A percentile compares a stretch with the other conserved stretches of the same genome.
Evolutionary conservation across 805 yeast species (phyloP).

Genomic region (Babjeviella inositovora): DNA sequence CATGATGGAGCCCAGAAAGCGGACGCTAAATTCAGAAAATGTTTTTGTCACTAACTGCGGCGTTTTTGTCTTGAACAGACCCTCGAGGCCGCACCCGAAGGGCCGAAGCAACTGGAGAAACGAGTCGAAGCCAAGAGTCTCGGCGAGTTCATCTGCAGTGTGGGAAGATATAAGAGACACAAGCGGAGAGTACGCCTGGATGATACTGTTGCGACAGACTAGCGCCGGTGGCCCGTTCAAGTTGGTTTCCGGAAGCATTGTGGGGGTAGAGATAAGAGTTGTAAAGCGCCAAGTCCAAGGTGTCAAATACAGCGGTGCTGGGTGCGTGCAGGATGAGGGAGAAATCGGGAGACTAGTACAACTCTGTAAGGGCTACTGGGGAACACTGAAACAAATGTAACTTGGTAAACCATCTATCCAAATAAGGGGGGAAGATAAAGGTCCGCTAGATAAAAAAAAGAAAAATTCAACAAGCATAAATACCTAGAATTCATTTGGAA

Average conservation of each 20-base stretch:
- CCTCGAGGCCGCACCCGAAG: slow-evolving; percentile 36
- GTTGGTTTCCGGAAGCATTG: not conserved
- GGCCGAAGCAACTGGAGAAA: slow-evolving; percentile 32
- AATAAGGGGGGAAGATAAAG: too few species aligned
- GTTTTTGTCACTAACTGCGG: slow-evolving; percentile 30
- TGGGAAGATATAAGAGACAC: slow-evolving; percentile 30
- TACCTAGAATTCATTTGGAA: too few species aligned
- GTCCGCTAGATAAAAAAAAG: too few species aligned
- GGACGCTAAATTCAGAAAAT: slow-evolving; percentile 36
- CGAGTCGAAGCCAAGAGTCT: slow-evolving; percentile 19
- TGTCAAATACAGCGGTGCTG: too few species aligned
- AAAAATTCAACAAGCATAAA: too few species aligned
- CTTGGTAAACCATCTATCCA: too few species aligned
- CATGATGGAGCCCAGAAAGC: slow-evolving; percentile 26
- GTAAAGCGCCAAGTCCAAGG: too few species aligned
- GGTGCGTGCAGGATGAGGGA: too few species aligned
- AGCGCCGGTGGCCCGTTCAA: not conserved
- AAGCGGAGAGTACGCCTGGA: slow-evolving; percentile 32
- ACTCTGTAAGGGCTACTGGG: too few species aligned
- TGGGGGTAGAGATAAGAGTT: too few species aligned
- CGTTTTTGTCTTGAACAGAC: slow-evolving; percentile 30
- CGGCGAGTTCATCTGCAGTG: slow-evolving; percentile 26
- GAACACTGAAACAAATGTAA: too few species aligned
- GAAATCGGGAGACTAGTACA: too few species aligned
- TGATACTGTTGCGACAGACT: slow-evolving; percentile 3